A percentile compares a stretch with the other conserved stretches of the same genome.
phyloP scores from a whole-genome alignment of 176 grass and related monocot genomes.

The Triticum turgidum region DNA sequence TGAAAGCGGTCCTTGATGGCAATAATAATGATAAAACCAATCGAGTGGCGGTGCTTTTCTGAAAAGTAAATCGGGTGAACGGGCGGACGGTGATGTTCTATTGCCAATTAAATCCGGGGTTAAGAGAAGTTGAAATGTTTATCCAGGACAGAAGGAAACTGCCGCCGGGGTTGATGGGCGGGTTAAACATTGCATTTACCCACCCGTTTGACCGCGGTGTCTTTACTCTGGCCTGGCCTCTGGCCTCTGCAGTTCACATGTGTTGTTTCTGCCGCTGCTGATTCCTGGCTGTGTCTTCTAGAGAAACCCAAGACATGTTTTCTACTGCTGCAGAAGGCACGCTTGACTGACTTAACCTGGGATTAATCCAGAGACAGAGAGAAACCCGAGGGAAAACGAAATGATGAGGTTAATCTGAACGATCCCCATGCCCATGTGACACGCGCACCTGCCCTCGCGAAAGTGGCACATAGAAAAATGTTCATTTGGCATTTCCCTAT shows the following conservation, averaged over 20 bases:
- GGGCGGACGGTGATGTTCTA: neutral
- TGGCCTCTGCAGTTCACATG: neutral
- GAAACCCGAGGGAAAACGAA: neutral
- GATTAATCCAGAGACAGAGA: neutral
- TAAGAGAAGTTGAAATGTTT: neutral
- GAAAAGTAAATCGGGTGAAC: neutral
- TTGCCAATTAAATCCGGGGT: neutral
- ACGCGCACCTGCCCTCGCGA: neutral
- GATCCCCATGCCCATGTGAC: conserved; percentile 28
- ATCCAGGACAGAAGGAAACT: neutral
- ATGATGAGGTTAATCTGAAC: neutral
- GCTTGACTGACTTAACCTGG: neutral
- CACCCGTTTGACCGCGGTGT: neutral
- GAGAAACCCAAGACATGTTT: neutral
- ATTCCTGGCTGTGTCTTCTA: neutral
- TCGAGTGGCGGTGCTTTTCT: neutral
- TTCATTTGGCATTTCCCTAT: conserved; percentile 9
- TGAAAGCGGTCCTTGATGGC: neutral
- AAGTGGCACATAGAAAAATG: neutral
- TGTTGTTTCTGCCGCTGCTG: neutral
- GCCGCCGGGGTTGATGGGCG: neutral
- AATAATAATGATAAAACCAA: neutral
- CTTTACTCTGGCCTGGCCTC: neutral
- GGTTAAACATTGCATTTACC: neutral
- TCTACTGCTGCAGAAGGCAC: neutral